phyloP scores from a whole-genome alignment of 1,139 yeast genomes.

The Hemisphaericaspora xylanilytica region DNA sequence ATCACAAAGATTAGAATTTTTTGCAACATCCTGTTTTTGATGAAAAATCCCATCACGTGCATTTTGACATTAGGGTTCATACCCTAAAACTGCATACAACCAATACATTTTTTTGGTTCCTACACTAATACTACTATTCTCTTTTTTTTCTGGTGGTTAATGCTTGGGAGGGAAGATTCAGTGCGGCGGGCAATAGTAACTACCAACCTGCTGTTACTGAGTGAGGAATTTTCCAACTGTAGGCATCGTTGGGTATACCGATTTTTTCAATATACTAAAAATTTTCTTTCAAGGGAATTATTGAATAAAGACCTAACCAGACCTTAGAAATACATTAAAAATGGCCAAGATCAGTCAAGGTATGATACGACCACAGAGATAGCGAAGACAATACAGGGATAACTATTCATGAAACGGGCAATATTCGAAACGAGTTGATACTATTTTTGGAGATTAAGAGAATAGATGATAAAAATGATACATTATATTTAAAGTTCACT shows the following conservation, averaged over 20 bases:
- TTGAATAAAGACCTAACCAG: constrained; percentile 1
- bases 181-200: background rate
- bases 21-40: too few species aligned
- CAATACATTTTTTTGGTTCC: background rate
- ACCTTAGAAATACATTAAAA: constrained; percentile 23
- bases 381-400: background rate
- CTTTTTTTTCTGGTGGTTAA: constrained; percentile 5
- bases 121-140: background rate
- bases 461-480: too few species aligned
- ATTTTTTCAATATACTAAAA: constrained; percentile 6
- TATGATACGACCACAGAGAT: constrained; percentile 19
- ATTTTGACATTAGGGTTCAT: constrained; percentile 1
- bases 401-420: background rate
- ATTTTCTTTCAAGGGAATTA: constrained; percentile 4
- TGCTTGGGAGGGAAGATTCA: too few species aligned
- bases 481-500: too few species aligned
- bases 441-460: too few species aligned
- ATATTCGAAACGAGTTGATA: too few species aligned
- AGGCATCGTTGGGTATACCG: constrained; percentile 2
- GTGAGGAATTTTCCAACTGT: constrained; percentile 1
- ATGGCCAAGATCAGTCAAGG: constrained; percentile 69
- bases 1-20: too few species aligned
- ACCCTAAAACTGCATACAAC: constrained; percentile 8
- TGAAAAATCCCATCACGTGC: constrained; percentile 1
- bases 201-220: background rate